Base-by-base conservation (phyloP, 208 protist species). In the Blechomonas ayalai region DNA sequence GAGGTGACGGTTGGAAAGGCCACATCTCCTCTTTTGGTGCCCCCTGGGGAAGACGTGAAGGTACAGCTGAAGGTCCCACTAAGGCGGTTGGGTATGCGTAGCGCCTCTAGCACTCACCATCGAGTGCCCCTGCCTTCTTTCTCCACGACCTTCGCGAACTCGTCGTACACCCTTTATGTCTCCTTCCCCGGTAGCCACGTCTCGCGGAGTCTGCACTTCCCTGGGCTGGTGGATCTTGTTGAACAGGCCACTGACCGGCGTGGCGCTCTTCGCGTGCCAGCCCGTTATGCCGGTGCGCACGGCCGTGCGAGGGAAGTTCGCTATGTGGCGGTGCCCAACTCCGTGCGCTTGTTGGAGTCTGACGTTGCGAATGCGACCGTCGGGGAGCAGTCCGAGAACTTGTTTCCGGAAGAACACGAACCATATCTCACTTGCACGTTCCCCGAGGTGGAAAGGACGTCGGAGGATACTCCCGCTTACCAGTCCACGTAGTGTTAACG, bases 51-150 rank as follows among this genome's bases (percentile, higher is more conserved):
- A 19, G 2, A 15, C 0, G 31, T 28, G 13, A 32, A 49, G 19
- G 25, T 49, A 20, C 31, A 39, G 4, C 20, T 49, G 0, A 32
- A 49, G 18, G 31, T n/a, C n/a, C n/a, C n/a, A n/a, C n/a, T n/a
- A n/a, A n/a, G n/a, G n/a, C n/a, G n/a, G n/a, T n/a, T n/a, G 12
- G 16, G 28, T 4, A 15, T 49, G 3, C 43, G 43, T 4, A 9
- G 6, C 26, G 38, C 24, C 31, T 20, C 19, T n/a, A 34, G 1
- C 13, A 32, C 35, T 18, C 35, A 32, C 12, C 26, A 28, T 18
- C 15, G 45, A 0, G 13, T 62, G 44, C 55, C 45, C 15, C 29
- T 62, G 8, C 55, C 55, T 5, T 53, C 55, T 5, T 35, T 62
- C n/a, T 23, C 29, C 28, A 62, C 55, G 25, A 28, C 55, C 3